phyloP scores from a whole-genome alignment of 1,284 basidiomycete genomes.

The Lentinula novae-zelandiae region DNA sequence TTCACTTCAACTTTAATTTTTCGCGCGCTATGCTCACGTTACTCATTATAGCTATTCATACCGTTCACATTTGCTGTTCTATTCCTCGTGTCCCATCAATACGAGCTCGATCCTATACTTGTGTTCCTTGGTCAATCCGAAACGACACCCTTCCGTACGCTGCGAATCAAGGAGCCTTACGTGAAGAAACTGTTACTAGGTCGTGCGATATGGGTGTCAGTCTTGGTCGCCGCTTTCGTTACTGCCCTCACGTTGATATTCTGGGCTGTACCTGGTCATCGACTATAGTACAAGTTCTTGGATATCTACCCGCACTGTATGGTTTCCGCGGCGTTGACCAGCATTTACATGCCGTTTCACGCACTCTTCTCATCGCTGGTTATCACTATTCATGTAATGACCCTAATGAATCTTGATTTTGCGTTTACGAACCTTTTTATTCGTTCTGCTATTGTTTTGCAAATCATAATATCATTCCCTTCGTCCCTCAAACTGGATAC shows the following conservation, averaged over 20 bases:
- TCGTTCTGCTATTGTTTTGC: conserved; percentile 12
- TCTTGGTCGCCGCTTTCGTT: conserved; percentile 67
- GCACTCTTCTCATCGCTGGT: no score
- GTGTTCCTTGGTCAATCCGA: conserved; percentile 84
- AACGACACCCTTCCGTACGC: conserved; percentile 89
- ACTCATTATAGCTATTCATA: conserved; percentile 72
- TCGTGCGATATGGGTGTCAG: conserved; percentile 81
- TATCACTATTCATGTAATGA: neutral
- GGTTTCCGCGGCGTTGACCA: no score
- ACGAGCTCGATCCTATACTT: conserved; percentile 92
- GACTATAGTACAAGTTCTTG: conserved; percentile 44
- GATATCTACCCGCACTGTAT: neutral
- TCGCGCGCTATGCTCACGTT: conserved; percentile 5
- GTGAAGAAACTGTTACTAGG: conserved; percentile 86
- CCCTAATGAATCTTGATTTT: neutral
- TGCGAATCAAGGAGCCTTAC: conserved; percentile 87
- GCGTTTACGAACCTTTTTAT: neutral
- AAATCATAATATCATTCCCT: conserved; percentile 2
- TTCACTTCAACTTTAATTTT: conserved; percentile 20
- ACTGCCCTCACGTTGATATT: conserved; percentile 83
- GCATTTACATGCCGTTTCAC: no score
- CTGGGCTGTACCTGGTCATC: conserved; percentile 89
- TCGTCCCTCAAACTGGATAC: conserved; percentile 10
- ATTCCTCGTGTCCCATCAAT: conserved; percentile 90
- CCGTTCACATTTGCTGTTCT: conserved; percentile 91